Evolutionary conservation across 768 basidiomycete species (phyloP).

Genomic region (Psilocybe subaeruginosa): DNA sequence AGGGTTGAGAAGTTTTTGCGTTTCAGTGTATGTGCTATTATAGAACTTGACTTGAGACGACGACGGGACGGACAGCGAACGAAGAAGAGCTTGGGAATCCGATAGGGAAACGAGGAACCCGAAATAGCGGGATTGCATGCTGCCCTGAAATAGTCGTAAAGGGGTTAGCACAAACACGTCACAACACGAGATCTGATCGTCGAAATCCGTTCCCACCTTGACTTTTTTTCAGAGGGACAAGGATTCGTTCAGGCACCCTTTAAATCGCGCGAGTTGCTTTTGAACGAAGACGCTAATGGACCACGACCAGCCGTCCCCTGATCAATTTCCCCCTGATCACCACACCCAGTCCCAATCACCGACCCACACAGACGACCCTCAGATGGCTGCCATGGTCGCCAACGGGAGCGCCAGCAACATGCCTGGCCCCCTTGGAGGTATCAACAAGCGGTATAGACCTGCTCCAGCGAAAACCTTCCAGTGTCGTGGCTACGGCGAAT

Average conservation of each 20-base stretch:
- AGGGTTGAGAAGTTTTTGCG: no score
- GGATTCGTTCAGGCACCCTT: slow-evolving; percentile 11
- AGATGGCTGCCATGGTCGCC: slow-evolving; percentile 26
- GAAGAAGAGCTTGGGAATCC: slow-evolving; percentile 2
- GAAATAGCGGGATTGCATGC: slow-evolving; percentile 3
- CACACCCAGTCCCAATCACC: neutral
- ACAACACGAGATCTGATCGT: slow-evolving; percentile 3
- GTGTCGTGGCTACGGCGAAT: slow-evolving; percentile 93
- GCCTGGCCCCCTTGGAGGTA: slow-evolving; percentile 26
- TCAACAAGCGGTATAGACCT: slow-evolving; percentile 72
- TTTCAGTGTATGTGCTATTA: no score
- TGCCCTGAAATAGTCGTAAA: neutral
- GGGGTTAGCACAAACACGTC: neutral
- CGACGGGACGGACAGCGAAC: neutral
- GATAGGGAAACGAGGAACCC: neutral
- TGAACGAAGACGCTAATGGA: slow-evolving; percentile 10
- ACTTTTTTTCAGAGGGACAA: neutral
- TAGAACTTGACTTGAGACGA: no score
- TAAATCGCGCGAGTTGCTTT: slow-evolving; percentile 15
- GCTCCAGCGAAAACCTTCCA: slow-evolving; percentile 94
- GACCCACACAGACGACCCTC: neutral
- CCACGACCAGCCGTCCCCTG: slow-evolving; percentile 22
- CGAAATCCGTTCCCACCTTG: neutral
- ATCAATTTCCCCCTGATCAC: slow-evolving; percentile 18
- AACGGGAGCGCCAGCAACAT: slow-evolving; percentile 20